These are phyloP conservation scores for Globisporangium nagaii DNA, from an alignment of 352 stramenopile species.

Conservation along the genomic window DNA sequence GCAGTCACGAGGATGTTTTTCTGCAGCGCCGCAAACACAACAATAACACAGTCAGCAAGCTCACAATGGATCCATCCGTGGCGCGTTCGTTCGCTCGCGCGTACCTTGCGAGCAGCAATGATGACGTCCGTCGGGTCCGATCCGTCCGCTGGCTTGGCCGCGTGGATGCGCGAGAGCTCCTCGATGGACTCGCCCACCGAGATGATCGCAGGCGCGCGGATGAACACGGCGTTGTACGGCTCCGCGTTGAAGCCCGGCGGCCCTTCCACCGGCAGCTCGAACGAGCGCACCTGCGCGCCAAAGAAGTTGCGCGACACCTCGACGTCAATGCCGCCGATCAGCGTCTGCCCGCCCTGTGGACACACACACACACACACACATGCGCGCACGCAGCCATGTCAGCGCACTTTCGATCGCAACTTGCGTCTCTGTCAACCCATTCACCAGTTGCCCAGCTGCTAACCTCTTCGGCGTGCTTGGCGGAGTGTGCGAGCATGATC, in stretches of 20 bases:
- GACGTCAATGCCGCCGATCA: constrained; percentile 94
- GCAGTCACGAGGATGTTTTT: constrained; percentile 92
- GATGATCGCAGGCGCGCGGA: constrained; percentile 95
- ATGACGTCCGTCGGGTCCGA: constrained; percentile 80
- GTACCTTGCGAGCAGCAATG: constrained; percentile 68
- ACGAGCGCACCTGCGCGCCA: constrained; percentile 88
- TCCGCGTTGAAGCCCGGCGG: constrained; percentile 45
- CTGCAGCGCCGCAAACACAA: constrained; percentile 12
- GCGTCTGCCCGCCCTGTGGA: constrained; percentile 81
- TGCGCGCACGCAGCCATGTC: constrained; percentile 39
- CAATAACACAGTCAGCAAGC: neutral
- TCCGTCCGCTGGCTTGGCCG: constrained; percentile 59
- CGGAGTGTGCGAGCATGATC: constrained; percentile 91
- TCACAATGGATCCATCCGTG: too few species aligned
- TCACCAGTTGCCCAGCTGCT: constrained; percentile 7
- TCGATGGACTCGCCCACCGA: constrained; percentile 85
- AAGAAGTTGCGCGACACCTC: constrained; percentile 98
- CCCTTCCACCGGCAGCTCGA: constrained; percentile 60
- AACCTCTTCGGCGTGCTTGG: constrained; percentile 81
- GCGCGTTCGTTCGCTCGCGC: too few species aligned
- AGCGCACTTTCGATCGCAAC: constrained; percentile 25
- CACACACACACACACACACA: neutral
- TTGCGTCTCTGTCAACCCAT: neutral
- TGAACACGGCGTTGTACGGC: constrained; percentile 95
- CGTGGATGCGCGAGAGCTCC: constrained; percentile 87